Percentiles rank a stretch among this genome's conserved stretches.
These are phyloP conservation scores for Fusarium sp. DNA, from an alignment of 2,329 filamentous ascomycete genomes.

Conservation along the genomic window DNA sequence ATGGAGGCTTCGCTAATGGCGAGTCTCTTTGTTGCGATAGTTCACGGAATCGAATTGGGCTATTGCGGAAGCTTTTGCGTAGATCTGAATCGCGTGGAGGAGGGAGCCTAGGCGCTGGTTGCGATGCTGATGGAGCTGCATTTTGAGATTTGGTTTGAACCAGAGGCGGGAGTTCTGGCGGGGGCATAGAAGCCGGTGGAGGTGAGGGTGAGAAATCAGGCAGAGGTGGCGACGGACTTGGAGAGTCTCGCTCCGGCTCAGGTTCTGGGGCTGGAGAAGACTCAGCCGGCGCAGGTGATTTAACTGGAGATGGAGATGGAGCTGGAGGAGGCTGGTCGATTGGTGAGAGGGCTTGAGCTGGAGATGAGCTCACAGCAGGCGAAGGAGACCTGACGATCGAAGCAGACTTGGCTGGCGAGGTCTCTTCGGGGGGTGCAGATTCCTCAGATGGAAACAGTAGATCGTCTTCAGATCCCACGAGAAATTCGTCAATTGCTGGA, in stretches of 20 bases:
- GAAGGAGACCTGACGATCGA: constrained; percentile 7
- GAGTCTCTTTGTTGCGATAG: constrained; percentile 54
- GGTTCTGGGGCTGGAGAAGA: not conserved
- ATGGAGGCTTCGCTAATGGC: constrained; percentile 57
- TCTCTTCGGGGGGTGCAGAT: not conserved
- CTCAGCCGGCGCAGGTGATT: not conserved
- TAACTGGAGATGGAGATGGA: not conserved
- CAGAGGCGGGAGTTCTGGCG: constrained; percentile 25
- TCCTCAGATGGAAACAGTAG: constrained; percentile 3
- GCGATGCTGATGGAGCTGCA: constrained; percentile 14
- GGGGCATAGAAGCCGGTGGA: constrained; percentile 27
- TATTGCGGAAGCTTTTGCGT: constrained; percentile 67
- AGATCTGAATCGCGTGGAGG: constrained; percentile 62
- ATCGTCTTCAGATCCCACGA: not conserved
- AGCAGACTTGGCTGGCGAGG: not conserved
- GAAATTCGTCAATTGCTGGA: not conserved
- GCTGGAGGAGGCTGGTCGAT: constrained; percentile 6
- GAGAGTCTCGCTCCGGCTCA: not conserved
- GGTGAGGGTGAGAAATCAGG: constrained; percentile 15
- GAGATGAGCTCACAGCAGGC: constrained; percentile 5
- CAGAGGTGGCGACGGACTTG: constrained; percentile 4
- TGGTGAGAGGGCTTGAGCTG: constrained; percentile 15
- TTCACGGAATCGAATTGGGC: constrained; percentile 59
- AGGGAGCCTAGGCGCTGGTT: constrained; percentile 23
- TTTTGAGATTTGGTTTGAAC: constrained; percentile 8